These are phyloP conservation scores for Naganishia friedmannii DNA, from an alignment of 768 basidiomycete genomes.

Conservation along the genomic window DNA sequence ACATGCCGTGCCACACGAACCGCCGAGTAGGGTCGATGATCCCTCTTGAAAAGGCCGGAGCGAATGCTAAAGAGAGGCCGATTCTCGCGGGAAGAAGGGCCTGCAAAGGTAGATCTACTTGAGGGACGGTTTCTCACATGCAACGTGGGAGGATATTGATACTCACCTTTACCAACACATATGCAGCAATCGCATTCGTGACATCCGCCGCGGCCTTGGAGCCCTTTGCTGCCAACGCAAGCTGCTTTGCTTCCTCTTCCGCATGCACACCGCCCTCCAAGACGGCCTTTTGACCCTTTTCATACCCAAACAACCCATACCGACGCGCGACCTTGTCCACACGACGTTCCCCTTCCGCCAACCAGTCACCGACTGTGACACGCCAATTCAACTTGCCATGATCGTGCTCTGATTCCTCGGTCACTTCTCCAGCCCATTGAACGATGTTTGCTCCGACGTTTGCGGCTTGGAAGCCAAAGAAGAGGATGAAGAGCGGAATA, in stretches of 20 bases:
- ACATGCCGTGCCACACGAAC: slow-evolving; percentile 30
- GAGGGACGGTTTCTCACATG: slow-evolving; percentile 4
- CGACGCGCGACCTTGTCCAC: slow-evolving; percentile 67
- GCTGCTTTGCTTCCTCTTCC: slow-evolving; percentile 38
- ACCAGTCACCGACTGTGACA: slow-evolving; percentile 60
- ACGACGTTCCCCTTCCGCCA: slow-evolving; percentile 73
- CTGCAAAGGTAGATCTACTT: slow-evolving; percentile 52
- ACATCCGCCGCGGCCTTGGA: slow-evolving; percentile 66
- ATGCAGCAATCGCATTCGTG: slow-evolving; percentile 78
- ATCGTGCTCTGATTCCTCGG: slow-evolving; percentile 12
- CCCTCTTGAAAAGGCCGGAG: slow-evolving; percentile 68
- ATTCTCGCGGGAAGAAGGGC: slow-evolving; percentile 71
- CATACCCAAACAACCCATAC: slow-evolving; percentile 78
- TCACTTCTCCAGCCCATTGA: slow-evolving; percentile 38
- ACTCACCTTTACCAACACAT: slow-evolving; percentile 71
- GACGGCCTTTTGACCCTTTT: slow-evolving; percentile 33
- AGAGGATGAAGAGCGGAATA: slow-evolving; percentile 69
- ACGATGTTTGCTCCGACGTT: slow-evolving; percentile 71
- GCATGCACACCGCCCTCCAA: slow-evolving; percentile 17
- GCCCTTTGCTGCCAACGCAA: background rate
- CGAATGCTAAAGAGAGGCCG: slow-evolving; percentile 67
- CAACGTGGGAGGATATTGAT: slow-evolving; percentile 29
- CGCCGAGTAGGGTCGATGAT: slow-evolving; percentile 64
- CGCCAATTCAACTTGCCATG: slow-evolving; percentile 36
- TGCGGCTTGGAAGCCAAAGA: slow-evolving; percentile 65